Evolutionary conservation across 2,329 filamentous ascomycete species (phyloP), one percentile per base, ranked within the genome.

Genomic region (Fusarium nematophilum): DNA sequence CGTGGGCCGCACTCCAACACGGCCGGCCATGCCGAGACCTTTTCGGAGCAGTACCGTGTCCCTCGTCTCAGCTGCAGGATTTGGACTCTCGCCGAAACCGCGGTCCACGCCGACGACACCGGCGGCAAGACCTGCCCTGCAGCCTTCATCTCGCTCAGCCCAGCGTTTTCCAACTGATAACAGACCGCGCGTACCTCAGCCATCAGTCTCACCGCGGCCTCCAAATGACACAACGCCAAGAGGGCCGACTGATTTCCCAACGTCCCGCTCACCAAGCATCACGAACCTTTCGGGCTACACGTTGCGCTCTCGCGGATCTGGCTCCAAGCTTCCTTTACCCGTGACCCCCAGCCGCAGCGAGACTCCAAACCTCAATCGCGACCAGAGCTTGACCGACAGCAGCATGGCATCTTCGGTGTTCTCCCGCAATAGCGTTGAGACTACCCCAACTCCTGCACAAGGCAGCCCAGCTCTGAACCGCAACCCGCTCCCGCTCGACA

Each of bases 381-480:
- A 79, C 29, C 71, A 70, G 21, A 78, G 75, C 40, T 70, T 76
- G 47, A 77, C 77, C 10, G 78, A 79, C 48, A 79, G 76, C 64
- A 80, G 77, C 68, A 75, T 78, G 73, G 59, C 73, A 0, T 79
- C 76, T 8, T 80, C 78, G 3, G 64, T 76, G 6, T 78, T 80
- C 23, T 78, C 76, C 25, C 71, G 71, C 1, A 64, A 70, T 17
- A 77, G 76, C 43, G 43, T 75, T 49, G 67, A 76, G 30, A 72
- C 72, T 2, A 69, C 61, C 7, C 67, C 74, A 0, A 78, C 75
- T 9, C 70, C 73, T 1, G 46, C 66, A 1, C 65, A 71, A 7
- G 57, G 64, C 10, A 77, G 73, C 39, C 74, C 75, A 2, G 66
- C 63, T 4, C 36, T 73, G 5, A 66, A 67, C 9, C 60, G 51